Percentiles rank a stretch among this genome's conserved stretches.
Conservation (phyloP, 2,329 filamentous ascomycete species). For the Colletotrichum lupini region DNA sequence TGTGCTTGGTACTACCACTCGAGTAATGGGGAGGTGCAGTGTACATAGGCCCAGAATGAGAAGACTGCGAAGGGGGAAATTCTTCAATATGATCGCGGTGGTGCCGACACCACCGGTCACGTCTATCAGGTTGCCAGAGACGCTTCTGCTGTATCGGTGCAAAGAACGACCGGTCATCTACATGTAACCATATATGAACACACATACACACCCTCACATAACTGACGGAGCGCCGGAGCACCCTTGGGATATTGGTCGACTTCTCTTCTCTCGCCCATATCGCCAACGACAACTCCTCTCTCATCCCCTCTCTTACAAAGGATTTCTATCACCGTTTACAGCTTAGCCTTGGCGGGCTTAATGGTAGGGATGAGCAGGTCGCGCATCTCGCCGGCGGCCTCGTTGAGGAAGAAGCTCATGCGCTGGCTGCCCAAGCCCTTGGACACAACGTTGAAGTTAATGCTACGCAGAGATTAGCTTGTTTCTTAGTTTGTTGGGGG, state of each 20-base stretch:
- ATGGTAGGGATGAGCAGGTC: conserved; percentile 86
- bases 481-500: neutral
- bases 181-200: neutral
- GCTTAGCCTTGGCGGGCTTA: conserved; percentile 85
- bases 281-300: neutral
- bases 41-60: neutral
- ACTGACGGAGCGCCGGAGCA: neutral
- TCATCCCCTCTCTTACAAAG: neutral
- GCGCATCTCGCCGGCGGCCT: conserved; percentile 90
- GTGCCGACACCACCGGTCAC: neutral
- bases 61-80: neutral
- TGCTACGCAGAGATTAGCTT: conserved; percentile 58
- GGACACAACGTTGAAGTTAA: conserved; percentile 98
- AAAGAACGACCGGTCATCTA: neutral
- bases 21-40: neutral
- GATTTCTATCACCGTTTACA: conserved; percentile 62
- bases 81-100: neutral
- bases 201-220: neutral
- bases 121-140: conserved; percentile 20
- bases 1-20: neutral
- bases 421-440: conserved; percentile 90
- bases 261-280: neutral
- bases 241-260: neutral
- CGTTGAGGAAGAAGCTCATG: conserved; percentile 96
- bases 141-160: conserved; percentile 24